Percentiles rank a stretch among this genome's conserved stretches.
Conservation (phyloP, 495 filamentous ascomycete species). For the Schizothecium vesticola region DNA sequence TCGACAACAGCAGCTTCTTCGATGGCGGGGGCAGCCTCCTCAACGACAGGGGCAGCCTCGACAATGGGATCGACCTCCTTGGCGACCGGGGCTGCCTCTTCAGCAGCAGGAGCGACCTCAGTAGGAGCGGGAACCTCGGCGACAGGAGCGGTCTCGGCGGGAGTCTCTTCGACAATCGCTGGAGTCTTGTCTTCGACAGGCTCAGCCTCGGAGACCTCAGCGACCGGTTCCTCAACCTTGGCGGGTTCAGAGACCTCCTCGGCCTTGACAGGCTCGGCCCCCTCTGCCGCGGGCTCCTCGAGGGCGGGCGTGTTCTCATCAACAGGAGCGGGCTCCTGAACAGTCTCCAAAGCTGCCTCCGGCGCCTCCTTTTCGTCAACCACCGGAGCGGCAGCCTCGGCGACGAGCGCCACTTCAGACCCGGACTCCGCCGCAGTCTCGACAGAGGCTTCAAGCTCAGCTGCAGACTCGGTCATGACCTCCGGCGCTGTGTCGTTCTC, state of each 20-base stretch:
- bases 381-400: background rate
- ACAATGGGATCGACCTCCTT: constrained; percentile 12
- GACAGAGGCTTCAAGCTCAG: background rate
- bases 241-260: background rate
- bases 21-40: constrained; percentile 15
- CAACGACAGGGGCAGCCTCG: background rate
- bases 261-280: constrained; percentile 6
- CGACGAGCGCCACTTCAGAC: background rate
- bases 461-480: background rate
- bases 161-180: background rate
- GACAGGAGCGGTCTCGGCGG: background rate
- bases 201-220: constrained; percentile 8
- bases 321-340: background rate
- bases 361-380: constrained; percentile 10
- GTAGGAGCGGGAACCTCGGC: background rate
- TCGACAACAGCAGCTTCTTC: constrained; percentile 8
- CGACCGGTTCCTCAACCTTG: background rate
- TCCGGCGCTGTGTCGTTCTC: background rate
- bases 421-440: constrained; percentile 18
- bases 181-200: constrained; percentile 15
- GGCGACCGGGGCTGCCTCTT: background rate
- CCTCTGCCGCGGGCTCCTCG: background rate
- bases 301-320: background rate
- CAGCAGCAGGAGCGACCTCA: constrained; percentile 2
- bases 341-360: background rate